Conservation (phyloP, 148 eudicot genomes). For the Amaranthus palmeri region DNA sequence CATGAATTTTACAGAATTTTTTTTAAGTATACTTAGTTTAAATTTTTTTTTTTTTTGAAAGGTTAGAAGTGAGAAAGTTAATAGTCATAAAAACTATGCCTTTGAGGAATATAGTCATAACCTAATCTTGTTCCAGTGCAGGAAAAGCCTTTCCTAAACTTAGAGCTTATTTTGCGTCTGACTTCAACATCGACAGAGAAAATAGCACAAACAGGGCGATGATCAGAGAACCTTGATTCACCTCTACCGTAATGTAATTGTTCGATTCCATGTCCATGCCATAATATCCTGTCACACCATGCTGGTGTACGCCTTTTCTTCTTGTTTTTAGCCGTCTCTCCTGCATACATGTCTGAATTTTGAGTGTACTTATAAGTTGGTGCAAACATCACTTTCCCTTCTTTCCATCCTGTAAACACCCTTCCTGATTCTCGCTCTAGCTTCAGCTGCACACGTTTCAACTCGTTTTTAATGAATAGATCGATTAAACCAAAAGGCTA, state of each 20-base stretch:
- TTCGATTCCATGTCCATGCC: conserved; percentile 69
- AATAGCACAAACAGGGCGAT: conserved; percentile 70
- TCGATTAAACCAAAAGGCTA: too few relatives aligned
- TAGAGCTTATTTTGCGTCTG: conserved; percentile 25
- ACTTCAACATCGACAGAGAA: conserved; percentile 53
- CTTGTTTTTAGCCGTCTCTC: conserved; percentile 69
- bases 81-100: conserved; percentile 45
- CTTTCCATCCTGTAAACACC: conserved; percentile 68
- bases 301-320: conserved; percentile 81
- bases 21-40: background rate
- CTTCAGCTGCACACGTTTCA: conserved; percentile 36
- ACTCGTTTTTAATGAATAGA: too few relatives aligned
- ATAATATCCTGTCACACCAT: conserved; percentile 87
- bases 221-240: conserved; percentile 82
- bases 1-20: conserved; percentile 11
- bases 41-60: background rate
- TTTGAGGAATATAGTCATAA: conserved; percentile 36
- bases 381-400: conserved; percentile 61
- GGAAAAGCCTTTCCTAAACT: conserved; percentile 59
- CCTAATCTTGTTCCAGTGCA: conserved; percentile 33
- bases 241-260: conserved; percentile 58
- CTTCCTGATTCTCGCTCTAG: conserved; percentile 57
- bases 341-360: conserved; percentile 75
- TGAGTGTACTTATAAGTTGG: conserved; percentile 85
- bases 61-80: conserved; percentile 20